A percentile compares a stretch with the other conserved stretches of the same genome.
phyloP scores from a whole-genome alignment of 75 land plant species.

The Picea glauca region DNA sequence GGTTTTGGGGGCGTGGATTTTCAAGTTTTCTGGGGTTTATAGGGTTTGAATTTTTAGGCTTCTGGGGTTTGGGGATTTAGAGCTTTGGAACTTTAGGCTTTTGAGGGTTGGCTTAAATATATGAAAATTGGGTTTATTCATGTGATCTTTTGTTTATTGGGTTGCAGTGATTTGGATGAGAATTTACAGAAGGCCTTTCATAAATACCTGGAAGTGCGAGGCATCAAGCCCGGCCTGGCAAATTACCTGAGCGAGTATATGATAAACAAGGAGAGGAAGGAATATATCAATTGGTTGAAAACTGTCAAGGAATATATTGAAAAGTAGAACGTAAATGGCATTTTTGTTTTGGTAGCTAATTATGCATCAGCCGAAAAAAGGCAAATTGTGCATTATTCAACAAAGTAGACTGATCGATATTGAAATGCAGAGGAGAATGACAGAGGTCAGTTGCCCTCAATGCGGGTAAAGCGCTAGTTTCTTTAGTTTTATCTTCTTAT shows the following conservation, averaged over 20 bases:
- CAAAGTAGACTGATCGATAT: too few relatives aligned
- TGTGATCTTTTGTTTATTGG: neutral
- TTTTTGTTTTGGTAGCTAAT: neutral
- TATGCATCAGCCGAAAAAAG: too few relatives aligned
- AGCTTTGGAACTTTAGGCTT: neutral
- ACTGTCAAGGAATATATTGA: constrained; percentile 52
- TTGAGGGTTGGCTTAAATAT: neutral
- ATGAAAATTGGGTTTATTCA: neutral
- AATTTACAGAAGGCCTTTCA: constrained; percentile 69
- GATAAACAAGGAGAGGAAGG: constrained; percentile 60
- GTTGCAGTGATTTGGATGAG: constrained; percentile 71
- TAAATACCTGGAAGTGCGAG: constrained; percentile 74
- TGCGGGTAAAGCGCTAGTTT: too few relatives aligned
- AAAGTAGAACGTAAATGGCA: constrained; percentile 12
- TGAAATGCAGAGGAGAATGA: too few relatives aligned
- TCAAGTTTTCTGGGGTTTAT: too few relatives aligned
- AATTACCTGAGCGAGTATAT: constrained; percentile 73
- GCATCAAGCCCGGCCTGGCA: constrained; percentile 51
- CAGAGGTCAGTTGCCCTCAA: too few relatives aligned
- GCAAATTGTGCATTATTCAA: too few relatives aligned
- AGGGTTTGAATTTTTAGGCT: neutral
- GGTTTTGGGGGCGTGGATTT: too few relatives aligned
- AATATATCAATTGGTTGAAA: constrained; percentile 60
- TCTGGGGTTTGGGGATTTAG: neutral
- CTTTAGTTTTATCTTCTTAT: too few relatives aligned